Conservation (phyloP, 2,329 filamentous ascomycete genomes). For the Talaromyces sp. region DNA sequence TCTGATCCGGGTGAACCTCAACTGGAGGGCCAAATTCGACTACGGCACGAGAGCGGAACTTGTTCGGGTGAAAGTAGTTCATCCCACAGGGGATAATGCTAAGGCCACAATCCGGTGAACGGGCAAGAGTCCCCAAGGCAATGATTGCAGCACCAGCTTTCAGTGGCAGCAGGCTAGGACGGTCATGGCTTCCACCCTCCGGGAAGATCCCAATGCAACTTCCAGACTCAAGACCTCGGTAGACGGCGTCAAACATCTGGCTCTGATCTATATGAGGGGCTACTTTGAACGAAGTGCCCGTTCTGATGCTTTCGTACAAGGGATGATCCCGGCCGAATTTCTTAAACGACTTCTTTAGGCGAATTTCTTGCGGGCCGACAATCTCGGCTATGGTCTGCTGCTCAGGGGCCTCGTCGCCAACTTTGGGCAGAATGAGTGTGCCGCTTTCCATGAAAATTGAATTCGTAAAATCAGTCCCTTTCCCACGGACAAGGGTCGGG, state of each 20-base stretch:
- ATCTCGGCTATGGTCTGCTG: constrained; percentile 78
- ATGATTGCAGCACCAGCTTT: constrained; percentile 98
- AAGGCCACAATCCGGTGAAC: constrained; percentile 78
- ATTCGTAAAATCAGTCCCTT: constrained; percentile 77
- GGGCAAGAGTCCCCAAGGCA: constrained; percentile 83
- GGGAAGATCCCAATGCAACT: constrained; percentile 96
- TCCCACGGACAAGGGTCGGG: constrained; percentile 72
- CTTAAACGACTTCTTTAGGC: constrained; percentile 83
- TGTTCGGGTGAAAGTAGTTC: constrained; percentile 99
- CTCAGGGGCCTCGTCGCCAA: constrained; percentile 73
- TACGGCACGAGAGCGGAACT: constrained; percentile 91
- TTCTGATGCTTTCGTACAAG: constrained; percentile 41
- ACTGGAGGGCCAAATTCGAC: constrained; percentile 91
- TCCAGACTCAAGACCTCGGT: constrained; percentile 71
- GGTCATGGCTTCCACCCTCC: constrained; percentile 92
- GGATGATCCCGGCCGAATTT: constrained; percentile 55
- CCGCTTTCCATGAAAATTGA: constrained; percentile 70
- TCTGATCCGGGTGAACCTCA: constrained; percentile 77
- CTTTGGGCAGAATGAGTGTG: constrained; percentile 77
- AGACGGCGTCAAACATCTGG: constrained; percentile 89
- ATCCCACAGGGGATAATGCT: constrained; percentile 96
- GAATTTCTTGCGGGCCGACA: constrained; percentile 71
- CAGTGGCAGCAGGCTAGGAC: constrained; percentile 82
- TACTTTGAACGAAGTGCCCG: constrained; percentile 78
- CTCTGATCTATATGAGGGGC: constrained; percentile 93